Percentiles rank a stretch among this genome's conserved stretches.
These are phyloP conservation scores for Talaromyces ruber DNA, from an alignment of 495 filamentous ascomycete species.

Conservation along the genomic window DNA sequence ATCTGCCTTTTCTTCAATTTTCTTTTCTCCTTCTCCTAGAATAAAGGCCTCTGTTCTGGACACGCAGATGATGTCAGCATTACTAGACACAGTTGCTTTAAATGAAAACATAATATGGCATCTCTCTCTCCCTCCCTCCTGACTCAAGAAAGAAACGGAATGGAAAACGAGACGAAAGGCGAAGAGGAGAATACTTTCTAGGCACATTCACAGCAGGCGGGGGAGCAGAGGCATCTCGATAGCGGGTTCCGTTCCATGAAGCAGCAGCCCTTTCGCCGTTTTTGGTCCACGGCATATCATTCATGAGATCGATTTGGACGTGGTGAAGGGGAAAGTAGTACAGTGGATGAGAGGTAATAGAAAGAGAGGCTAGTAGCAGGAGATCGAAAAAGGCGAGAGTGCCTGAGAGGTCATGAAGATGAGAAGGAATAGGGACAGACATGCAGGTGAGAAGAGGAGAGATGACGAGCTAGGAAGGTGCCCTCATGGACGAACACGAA, in stretches of 20 bases:
- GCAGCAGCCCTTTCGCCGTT: slow-evolving; percentile 1
- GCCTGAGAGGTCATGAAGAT: background rate
- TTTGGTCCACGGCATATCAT: slow-evolving; percentile 4
- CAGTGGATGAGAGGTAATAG: background rate
- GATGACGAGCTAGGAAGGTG: background rate
- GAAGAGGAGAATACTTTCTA: slow-evolving; percentile 4
- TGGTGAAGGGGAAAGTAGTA: background rate
- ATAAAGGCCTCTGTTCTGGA: slow-evolving; percentile 85
- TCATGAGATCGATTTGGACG: background rate
- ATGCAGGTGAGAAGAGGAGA: background rate
- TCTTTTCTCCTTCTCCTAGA: slow-evolving; percentile 79
- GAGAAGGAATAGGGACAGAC: background rate
- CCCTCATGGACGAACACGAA: background rate
- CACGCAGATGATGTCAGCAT: slow-evolving; percentile 13
- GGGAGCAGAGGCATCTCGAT: slow-evolving; percentile 6
- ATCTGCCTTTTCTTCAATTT: slow-evolving; percentile 76
- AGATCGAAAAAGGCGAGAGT: background rate
- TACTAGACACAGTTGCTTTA: background rate
- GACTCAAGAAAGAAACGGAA: background rate
- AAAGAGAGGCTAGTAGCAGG: background rate
- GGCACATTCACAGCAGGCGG: slow-evolving; percentile 4
- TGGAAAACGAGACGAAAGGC: background rate
- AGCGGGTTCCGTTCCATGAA: slow-evolving; percentile 5
- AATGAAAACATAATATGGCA: slow-evolving; percentile 8
- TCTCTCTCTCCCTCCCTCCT: background rate